phyloP scores from a whole-genome alignment of 1,284 basidiomycete species.

The Gomphus bonarii region DNA sequence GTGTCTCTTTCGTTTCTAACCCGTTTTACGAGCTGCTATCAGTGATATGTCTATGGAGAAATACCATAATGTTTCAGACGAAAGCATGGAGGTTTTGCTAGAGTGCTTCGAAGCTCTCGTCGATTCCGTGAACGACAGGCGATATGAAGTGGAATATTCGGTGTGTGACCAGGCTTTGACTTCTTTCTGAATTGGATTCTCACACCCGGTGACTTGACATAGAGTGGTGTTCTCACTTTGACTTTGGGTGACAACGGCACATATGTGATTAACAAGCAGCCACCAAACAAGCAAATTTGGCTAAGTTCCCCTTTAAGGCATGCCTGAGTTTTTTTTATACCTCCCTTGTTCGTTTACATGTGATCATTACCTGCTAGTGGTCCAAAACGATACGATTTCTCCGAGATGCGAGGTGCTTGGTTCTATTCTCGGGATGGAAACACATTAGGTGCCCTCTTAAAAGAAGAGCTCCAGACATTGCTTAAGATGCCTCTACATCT shows the following conservation, averaged over 20 bases:
- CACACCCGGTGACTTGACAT: conserved; percentile 1
- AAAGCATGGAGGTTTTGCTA: conserved; percentile 74
- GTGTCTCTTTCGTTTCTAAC: not conserved
- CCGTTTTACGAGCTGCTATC: not conserved
- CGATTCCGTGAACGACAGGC: conserved; percentile 46
- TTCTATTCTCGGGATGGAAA: conserved; percentile 64
- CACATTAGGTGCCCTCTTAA: conserved; percentile 56
- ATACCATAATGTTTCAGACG: conserved; percentile 75
- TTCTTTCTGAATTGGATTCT: not conserved
- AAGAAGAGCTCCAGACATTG: conserved; percentile 43
- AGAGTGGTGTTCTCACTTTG: conserved; percentile 89
- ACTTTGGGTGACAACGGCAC: conserved; percentile 76
- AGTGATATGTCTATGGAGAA: conserved; percentile 53
- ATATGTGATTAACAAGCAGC: conserved; percentile 99
- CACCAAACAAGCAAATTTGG: conserved; percentile 99
- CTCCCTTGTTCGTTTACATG: conserved; percentile 5
- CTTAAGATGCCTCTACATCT: conserved; percentile 18
- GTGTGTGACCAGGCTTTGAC: conserved; percentile 40
- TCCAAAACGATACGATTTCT: conserved; percentile 82
- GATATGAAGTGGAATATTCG: conserved; percentile 88
- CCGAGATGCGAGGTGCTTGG: conserved; percentile 51
- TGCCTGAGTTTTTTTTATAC: conserved; percentile 12
- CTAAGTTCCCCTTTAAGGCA: conserved; percentile 83
- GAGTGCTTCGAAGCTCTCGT: conserved; percentile 73
- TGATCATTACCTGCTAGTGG: conserved; percentile 41